These are phyloP conservation scores for Papiliotrema laurentii DNA, from an alignment of 1,284 basidiomycete genomes.

Conservation along the genomic window DNA sequence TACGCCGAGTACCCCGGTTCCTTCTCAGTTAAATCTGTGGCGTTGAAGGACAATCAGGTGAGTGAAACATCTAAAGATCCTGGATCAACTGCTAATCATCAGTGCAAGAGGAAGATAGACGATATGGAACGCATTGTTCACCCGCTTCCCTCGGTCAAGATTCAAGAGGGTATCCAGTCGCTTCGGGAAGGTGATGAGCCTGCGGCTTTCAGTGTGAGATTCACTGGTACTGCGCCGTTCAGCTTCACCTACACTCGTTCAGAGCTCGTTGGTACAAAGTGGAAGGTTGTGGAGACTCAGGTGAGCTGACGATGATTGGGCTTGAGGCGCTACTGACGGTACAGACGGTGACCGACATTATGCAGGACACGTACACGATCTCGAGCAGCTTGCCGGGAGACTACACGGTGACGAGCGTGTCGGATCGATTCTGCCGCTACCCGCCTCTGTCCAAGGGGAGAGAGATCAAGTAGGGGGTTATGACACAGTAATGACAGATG, in stretches of 20 bases:
- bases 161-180: slow-evolving; percentile 81
- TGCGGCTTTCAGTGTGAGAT: slow-evolving; percentile 75
- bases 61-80: slow-evolving; percentile 1
- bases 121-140: slow-evolving; percentile 75
- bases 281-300: slow-evolving; percentile 77
- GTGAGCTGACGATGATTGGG: slow-evolving; percentile 11
- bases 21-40: slow-evolving; percentile 77
- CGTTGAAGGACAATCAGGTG: slow-evolving; percentile 76
- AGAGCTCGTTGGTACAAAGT: slow-evolving; percentile 29
- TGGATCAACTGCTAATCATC: slow-evolving; percentile 1
- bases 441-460: slow-evolving; percentile 1
- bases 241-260: slow-evolving; percentile 87
- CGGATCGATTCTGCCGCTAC: slow-evolving; percentile 7
- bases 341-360: slow-evolving; percentile 5
- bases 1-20: slow-evolving; percentile 74
- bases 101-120: slow-evolving; percentile 73
- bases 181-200: slow-evolving; percentile 90
- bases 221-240: slow-evolving; percentile 88
- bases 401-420: slow-evolving; percentile 3
- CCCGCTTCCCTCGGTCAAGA: slow-evolving; percentile 76
- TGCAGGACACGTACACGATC: slow-evolving; percentile 1
- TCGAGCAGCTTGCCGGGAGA: slow-evolving; percentile 4
- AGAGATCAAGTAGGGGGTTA: background rate
- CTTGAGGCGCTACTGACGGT: background rate
- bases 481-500: background rate